Evolutionary conservation across 202 grass and related monocot genomes (phyloP).

Genomic region (Panicum hallii): DNA sequence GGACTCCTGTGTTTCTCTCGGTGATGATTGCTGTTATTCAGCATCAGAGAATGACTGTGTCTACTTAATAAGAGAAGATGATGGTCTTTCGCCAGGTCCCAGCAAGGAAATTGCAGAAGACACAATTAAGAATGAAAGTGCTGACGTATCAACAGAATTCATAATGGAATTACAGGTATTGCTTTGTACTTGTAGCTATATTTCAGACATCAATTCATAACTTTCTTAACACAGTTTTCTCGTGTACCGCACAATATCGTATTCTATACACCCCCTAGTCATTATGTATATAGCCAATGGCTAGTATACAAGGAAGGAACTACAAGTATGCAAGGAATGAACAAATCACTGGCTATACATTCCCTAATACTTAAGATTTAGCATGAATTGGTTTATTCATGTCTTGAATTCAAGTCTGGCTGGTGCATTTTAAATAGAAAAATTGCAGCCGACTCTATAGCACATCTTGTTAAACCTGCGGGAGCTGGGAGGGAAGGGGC

Average conservation of each 20-base stretch:
- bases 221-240: slow-evolving; percentile 23
- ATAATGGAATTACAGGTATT: slow-evolving; percentile 88
- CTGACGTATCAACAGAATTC: slow-evolving; percentile 65
- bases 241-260: slow-evolving; percentile 24
- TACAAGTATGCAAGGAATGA: too few relatives aligned
- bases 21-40: slow-evolving; percentile 87
- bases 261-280: neutral
- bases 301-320: too few relatives aligned
- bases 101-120: slow-evolving; percentile 49
- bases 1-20: slow-evolving; percentile 88
- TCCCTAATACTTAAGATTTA: too few relatives aligned
- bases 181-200: slow-evolving; percentile 14
- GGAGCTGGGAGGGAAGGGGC: too few relatives aligned
- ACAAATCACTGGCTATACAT: too few relatives aligned
- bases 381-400: too few relatives aligned
- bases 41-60: slow-evolving; percentile 77
- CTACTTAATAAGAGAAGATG: slow-evolving; percentile 66
- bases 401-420: too few relatives aligned
- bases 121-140: slow-evolving; percentile 43
- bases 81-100: slow-evolving; percentile 35
- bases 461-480: too few relatives aligned
- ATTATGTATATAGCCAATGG: neutral
- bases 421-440: too few relatives aligned
- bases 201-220: neutral
- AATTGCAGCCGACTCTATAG: too few relatives aligned